These are phyloP conservation scores for Colletotrichum acutatum DNA, from an alignment of 2,329 filamentous ascomycete genomes.

Conservation along the genomic window DNA sequence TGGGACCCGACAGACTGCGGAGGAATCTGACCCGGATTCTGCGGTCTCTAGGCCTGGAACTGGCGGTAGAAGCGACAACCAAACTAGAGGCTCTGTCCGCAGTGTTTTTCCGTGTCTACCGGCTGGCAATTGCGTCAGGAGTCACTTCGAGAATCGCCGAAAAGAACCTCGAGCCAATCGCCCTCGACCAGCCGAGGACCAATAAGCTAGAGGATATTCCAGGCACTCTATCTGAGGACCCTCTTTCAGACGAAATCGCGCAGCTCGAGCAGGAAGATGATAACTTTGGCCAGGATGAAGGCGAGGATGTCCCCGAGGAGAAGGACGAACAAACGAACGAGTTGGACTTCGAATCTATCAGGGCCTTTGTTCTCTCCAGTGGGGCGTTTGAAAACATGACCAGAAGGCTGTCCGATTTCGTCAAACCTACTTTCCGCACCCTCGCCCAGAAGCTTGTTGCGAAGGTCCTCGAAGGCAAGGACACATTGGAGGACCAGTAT, in stretches of 20 bases:
- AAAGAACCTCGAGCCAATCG: background rate
- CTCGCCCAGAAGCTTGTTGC: background rate
- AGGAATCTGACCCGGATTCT: background rate
- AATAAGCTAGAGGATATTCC: background rate
- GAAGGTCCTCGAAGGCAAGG: background rate
- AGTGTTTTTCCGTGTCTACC: background rate
- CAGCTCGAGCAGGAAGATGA: background rate
- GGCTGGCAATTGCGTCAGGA: background rate
- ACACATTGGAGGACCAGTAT: background rate
- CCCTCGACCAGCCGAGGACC: background rate
- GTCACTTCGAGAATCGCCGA: background rate
- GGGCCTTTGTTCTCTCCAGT: background rate
- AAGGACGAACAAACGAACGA: background rate
- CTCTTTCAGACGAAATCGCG: background rate
- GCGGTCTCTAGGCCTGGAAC: accelerated
- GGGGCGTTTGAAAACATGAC: background rate
- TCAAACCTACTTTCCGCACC: background rate
- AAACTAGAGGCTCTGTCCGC: background rate
- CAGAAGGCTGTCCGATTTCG: background rate
- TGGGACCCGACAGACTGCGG: background rate
- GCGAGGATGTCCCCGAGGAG: background rate
- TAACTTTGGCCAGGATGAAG: background rate
- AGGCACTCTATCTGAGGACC: background rate
- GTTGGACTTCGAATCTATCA: background rate
- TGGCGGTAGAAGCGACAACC: background rate